phyloP scores from a whole-genome alignment of 2,329 filamentous ascomycete species.

The Fusarium udum region DNA sequence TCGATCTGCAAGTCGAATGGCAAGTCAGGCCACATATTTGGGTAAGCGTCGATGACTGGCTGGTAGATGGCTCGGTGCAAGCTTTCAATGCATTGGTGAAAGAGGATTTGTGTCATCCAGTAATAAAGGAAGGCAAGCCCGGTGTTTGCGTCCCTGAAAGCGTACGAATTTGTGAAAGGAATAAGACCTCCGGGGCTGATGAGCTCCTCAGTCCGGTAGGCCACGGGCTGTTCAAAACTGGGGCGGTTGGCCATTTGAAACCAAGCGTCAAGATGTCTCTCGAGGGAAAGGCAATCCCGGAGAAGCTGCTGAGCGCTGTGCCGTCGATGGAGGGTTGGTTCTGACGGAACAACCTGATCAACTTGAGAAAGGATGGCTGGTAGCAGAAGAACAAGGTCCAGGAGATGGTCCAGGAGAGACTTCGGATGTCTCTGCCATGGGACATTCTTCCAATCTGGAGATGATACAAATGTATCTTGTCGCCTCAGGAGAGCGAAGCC shows the following conservation, averaged over 20 bases:
- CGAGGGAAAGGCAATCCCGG: slow-evolving; percentile 57
- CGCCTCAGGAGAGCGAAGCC: slow-evolving; percentile 60
- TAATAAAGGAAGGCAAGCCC: slow-evolving; percentile 62
- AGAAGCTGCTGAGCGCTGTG: slow-evolving; percentile 60
- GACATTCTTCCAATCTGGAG: slow-evolving; percentile 59
- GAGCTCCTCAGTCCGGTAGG: slow-evolving; percentile 54
- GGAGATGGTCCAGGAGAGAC: slow-evolving; percentile 59
- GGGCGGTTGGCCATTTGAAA: slow-evolving; percentile 45
- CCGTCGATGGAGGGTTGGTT: slow-evolving; percentile 54
- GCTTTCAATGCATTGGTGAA: slow-evolving; percentile 59
- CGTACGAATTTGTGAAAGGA: slow-evolving; percentile 57
- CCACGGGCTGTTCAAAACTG: slow-evolving; percentile 43
- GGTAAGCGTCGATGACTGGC: slow-evolving; percentile 53
- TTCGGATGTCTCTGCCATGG: slow-evolving; percentile 65
- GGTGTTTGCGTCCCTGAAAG: slow-evolving; percentile 56
- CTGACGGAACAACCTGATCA: slow-evolving; percentile 53
- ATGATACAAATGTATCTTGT: slow-evolving; percentile 60
- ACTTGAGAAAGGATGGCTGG: slow-evolving; percentile 58
- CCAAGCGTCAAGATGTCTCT: slow-evolving; percentile 61
- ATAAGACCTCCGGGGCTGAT: slow-evolving; percentile 45
- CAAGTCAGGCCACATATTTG: slow-evolving; percentile 52
- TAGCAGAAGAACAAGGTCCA: slow-evolving; percentile 60
- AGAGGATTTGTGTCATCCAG: slow-evolving; percentile 61
- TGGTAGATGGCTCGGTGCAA: slow-evolving; percentile 58
- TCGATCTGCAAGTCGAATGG: slow-evolving; percentile 54